A percentile compares a stretch with the other conserved stretches of the same genome.
phyloP scores from a whole-genome alignment of 805 yeast genomes.

The Isabelozyma rhagii region DNA sequence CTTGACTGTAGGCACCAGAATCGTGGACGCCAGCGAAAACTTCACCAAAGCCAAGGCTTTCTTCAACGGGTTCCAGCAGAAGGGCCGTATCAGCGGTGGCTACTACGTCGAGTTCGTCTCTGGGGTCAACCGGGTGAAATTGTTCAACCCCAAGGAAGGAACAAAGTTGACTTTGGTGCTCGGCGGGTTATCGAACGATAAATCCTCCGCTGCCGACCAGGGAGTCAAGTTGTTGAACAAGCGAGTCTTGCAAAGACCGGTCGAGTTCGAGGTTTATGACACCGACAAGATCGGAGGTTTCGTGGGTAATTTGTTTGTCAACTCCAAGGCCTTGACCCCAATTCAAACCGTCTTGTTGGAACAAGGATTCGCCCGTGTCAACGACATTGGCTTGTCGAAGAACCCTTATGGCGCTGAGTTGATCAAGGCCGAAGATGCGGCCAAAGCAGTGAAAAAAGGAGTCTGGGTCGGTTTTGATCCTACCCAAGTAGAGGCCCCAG shows the following conservation, averaged over 20 bases:
- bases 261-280: constrained; percentile 63
- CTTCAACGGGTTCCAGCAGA: constrained; percentile 64
- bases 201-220: constrained; percentile 37
- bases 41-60: constrained; percentile 70
- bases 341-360: constrained; percentile 55
- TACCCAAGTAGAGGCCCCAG: constrained; percentile 29
- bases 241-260: constrained; percentile 67
- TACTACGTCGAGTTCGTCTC: constrained; percentile 67
- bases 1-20: constrained; percentile 54
- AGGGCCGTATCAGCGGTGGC: constrained; percentile 57
- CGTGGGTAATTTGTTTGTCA: constrained; percentile 63
- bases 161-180: constrained; percentile 65
- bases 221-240: constrained; percentile 55
- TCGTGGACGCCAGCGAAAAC: constrained; percentile 79
- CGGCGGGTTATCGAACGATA: constrained; percentile 61
- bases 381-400: constrained; percentile 60
- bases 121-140: constrained; percentile 63
- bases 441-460: constrained; percentile 54
- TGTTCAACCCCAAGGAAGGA: constrained; percentile 70
- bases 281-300: constrained; percentile 80
- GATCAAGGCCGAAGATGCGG: constrained; percentile 58
- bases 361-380: constrained; percentile 63
- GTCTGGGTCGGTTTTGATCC: constrained; percentile 64
- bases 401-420: constrained; percentile 56
- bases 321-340: constrained; percentile 46